Conservation (phyloP, 176 grass and related monocot genomes). For the Tillandsia leiboldiana region DNA sequence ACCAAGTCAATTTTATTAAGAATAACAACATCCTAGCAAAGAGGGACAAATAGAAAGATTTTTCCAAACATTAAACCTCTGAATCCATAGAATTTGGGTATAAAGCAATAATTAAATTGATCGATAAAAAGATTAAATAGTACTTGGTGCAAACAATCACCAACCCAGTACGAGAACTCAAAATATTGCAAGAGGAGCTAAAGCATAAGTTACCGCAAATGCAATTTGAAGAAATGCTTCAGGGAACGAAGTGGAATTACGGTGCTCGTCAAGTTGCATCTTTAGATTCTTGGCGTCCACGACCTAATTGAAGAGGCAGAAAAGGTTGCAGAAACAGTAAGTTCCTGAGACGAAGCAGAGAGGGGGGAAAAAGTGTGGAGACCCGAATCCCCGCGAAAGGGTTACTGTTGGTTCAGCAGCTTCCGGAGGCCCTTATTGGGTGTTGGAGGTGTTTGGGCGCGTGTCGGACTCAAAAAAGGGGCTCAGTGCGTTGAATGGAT, state of each 20-base stretch:
- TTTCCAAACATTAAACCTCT: too few species aligned
- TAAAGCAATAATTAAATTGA: slow-evolving; percentile 2
- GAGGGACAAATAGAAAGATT: slow-evolving; percentile 3
- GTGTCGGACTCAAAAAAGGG: too few species aligned
- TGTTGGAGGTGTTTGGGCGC: too few species aligned
- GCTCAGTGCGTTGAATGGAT: too few species aligned
- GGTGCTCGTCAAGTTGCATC: slow-evolving; percentile 73
- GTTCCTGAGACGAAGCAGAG: too few species aligned
- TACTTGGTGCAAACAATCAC: slow-evolving; percentile 8
- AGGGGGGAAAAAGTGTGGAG: too few species aligned
- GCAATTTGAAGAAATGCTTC: slow-evolving; percentile 95
- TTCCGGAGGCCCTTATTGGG: too few species aligned
- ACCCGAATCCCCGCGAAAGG: too few species aligned
- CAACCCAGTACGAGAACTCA: slow-evolving; percentile 12
- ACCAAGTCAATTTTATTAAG: slow-evolving; percentile 96
- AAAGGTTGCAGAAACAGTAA: not conserved
- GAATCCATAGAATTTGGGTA: slow-evolving; percentile 32
- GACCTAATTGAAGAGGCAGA: slow-evolving; percentile 37
- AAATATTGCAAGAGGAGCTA: slow-evolving; percentile 8
- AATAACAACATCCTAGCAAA: slow-evolving; percentile 81
- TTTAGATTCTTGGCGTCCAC: slow-evolving; percentile 89
- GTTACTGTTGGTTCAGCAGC: too few species aligned
- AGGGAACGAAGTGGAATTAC: slow-evolving; percentile 57
- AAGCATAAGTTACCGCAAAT: slow-evolving; percentile 61
- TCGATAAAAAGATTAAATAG: not conserved